phyloP scores from a whole-genome alignment of 1,284 basidiomycete species.

The Anthracocystis walkeri region DNA sequence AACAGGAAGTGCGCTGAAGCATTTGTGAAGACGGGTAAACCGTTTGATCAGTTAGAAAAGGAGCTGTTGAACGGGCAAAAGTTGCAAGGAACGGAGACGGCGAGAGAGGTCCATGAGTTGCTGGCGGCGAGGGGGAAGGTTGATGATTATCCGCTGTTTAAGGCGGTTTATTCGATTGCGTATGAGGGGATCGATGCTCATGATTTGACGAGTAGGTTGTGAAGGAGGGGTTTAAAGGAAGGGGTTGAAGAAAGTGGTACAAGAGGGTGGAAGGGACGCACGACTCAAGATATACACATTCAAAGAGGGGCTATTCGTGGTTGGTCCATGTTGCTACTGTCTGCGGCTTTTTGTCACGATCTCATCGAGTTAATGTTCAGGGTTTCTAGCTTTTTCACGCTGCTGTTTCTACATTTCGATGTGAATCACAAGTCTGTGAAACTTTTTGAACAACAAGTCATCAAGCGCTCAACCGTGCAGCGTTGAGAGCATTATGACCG shows the following conservation, averaged over 20 bases:
- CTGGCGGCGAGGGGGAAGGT: constrained; percentile 72
- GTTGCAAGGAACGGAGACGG: constrained; percentile 74
- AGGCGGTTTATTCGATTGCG: constrained; percentile 70
- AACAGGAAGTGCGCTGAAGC: constrained; percentile 74
- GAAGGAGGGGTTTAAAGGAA: background rate
- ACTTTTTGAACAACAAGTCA: background rate
- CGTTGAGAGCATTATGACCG: constrained; percentile 19
- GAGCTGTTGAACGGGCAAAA: constrained; percentile 75
- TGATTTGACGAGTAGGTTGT: constrained; percentile 69
- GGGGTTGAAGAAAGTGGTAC: background rate
- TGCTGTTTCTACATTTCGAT: background rate
- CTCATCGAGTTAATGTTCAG: constrained; percentile 2
- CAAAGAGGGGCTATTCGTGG: background rate
- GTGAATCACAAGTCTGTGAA: background rate
- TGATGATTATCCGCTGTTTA: constrained; percentile 74
- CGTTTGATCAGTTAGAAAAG: constrained; percentile 73
- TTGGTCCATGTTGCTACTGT: background rate
- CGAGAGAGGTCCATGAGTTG: constrained; percentile 73
- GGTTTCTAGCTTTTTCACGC: background rate
- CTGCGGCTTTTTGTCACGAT: background rate
- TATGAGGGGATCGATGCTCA: constrained; percentile 69
- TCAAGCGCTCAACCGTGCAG: constrained; percentile 4
- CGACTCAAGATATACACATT: background rate
- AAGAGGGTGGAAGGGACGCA: background rate
- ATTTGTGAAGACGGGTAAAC: constrained; percentile 73